Evolutionary conservation across 352 stramenopile species (phyloP), one percentile per base, ranked within the genome.

Genomic region (Phytophthora litchii): DNA sequence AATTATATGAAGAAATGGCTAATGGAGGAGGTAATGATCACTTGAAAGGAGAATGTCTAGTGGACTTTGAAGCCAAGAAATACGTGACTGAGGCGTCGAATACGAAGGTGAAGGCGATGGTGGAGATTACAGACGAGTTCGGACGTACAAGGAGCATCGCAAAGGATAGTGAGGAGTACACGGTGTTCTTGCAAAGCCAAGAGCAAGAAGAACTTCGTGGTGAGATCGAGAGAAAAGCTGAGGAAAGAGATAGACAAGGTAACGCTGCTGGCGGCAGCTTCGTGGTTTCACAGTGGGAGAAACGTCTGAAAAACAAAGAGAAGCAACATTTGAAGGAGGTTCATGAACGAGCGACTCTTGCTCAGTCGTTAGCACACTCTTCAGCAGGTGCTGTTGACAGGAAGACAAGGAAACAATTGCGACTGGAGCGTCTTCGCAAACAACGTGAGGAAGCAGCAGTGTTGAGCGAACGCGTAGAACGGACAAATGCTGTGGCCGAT

Each of bases 261-360:
- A 46, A 36, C 2, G 40, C 42, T 17, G 46, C 41, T 11, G 47
- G 50, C 3, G 74, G 82, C 19, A 87, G 83, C 42, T 94, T 89
- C 61, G 85, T 94, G 16, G 72, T 82, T 10, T 92, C 85, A 9
- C 85, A 92, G 38, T 94, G 85, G 85, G 85, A 94, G 41, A 83
- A 87, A 52, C 80, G 76, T 11, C 65, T 94, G 14, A 89, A 88
- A 23, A 51, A 31, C 19, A 36, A 55, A 1, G 85, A 94, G 50
- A 94, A 92, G 53, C 29, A 58, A 5, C 83, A 86, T 51, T 44
- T 94, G 3, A 67, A 79, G 36, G 53, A 92, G 67, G 82, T 94
- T 7, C 85, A 92, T 43, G 76, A 77, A 43, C 60, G 60, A 46
- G 72, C 69, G 5, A 63, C 67, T 13, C 67, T 73, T 10, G 78